Evolutionary conservation across 345 rosid species (phyloP).

Genomic region (Punica granatum): DNA sequence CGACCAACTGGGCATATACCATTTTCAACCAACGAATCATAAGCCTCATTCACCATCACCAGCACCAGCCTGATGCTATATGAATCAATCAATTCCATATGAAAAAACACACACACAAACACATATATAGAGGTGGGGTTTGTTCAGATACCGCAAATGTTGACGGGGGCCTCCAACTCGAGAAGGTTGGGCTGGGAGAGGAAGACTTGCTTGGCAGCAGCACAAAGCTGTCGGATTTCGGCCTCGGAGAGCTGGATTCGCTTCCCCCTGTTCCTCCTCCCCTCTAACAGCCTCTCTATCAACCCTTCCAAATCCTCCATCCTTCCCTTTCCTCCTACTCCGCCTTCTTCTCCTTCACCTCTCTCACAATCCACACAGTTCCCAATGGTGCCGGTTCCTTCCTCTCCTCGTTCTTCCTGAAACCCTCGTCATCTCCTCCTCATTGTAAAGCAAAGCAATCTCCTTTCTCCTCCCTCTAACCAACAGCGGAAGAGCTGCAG

Average conservation of each 20-base stretch:
- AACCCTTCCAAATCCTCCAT: slow-evolving; percentile 32
- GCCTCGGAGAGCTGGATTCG: slow-evolving; percentile 24
- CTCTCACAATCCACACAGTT: background rate
- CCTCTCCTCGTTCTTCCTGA: background rate
- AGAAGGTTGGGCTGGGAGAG: slow-evolving; percentile 42
- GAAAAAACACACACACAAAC: too few relatives aligned
- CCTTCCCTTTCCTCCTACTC: background rate
- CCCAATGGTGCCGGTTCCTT: background rate
- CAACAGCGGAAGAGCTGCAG: background rate
- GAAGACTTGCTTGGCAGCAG: slow-evolving; percentile 31
- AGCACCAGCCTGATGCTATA: background rate
- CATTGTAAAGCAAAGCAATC: background rate
- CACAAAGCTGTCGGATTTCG: slow-evolving; percentile 35
- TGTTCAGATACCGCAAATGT: slow-evolving; percentile 31
- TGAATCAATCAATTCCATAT: too few relatives aligned
- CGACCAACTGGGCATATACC: too few relatives aligned
- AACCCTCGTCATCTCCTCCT: background rate
- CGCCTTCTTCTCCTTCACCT: background rate
- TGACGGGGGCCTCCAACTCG: slow-evolving; percentile 39
- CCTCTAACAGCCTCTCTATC: slow-evolving; percentile 36
- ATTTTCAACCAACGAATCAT: background rate
- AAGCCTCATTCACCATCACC: background rate
- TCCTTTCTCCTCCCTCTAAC: background rate
- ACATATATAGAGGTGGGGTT: background rate
- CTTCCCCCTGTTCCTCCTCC: slow-evolving; percentile 25